These are phyloP conservation scores for Zygnema circumcarinatum DNA, from an alignment of 139 green algal genomes.

Conservation along the genomic window DNA sequence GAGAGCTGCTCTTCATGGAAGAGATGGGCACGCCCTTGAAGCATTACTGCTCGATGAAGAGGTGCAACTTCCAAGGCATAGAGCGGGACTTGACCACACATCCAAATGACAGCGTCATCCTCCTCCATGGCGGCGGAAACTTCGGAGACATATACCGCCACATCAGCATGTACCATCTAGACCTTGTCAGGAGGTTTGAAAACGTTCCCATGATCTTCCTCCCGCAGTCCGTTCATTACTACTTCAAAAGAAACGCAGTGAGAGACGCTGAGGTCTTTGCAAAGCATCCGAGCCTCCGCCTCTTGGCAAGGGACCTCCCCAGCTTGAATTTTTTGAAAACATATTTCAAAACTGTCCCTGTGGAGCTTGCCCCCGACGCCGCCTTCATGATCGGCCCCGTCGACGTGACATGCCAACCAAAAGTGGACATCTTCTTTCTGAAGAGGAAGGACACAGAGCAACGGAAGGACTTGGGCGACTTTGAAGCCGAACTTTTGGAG, in stretches of 20 bases:
- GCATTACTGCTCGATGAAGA: neutral
- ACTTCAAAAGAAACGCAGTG: neutral
- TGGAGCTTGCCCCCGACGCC: neutral
- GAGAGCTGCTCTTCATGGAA: neutral
- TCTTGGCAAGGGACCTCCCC: neutral
- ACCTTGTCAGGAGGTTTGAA: neutral
- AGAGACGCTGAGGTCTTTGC: neutral
- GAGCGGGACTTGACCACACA: neutral
- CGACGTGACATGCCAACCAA: neutral
- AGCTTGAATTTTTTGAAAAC: neutral
- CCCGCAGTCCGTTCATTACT: neutral
- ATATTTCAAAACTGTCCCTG: neutral
- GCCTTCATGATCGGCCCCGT: neutral
- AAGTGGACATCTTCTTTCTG: neutral
- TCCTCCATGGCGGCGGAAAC: neutral
- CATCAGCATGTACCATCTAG: neutral
- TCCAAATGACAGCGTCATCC: neutral
- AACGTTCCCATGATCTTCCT: neutral
- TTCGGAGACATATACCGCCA: neutral
- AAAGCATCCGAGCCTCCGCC: neutral
- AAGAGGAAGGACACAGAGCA: neutral
- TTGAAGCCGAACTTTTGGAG: neutral
- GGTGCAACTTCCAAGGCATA: neutral
- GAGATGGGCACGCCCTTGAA: neutral
- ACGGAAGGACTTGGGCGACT: neutral